phyloP scores from a whole-genome alignment of 805 yeast species.

The Ascoidea rubescens region DNA sequence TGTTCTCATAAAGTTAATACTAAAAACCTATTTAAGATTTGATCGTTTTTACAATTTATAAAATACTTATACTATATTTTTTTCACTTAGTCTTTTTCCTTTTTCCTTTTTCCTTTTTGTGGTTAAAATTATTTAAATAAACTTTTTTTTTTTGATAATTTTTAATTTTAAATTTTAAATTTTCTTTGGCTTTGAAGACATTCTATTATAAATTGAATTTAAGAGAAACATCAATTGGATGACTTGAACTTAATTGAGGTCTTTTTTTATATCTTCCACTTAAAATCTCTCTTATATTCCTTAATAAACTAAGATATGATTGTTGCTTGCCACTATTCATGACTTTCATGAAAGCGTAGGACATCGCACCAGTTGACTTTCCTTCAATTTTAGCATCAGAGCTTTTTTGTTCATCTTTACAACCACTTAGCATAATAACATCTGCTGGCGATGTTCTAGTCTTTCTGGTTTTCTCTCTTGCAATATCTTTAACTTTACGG shows the following conservation, averaged over 20 bases:
- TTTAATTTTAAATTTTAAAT: too few species aligned
- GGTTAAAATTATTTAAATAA: too few species aligned
- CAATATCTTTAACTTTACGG: constrained; percentile 15
- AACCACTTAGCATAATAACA: constrained; percentile 63
- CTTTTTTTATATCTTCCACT: constrained; percentile 58
- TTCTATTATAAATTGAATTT: constrained; percentile 34
- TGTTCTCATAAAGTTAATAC: too few species aligned
- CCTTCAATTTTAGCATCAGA: constrained; percentile 74
- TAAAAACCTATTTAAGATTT: too few species aligned
- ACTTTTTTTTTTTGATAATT: too few species aligned
- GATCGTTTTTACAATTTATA: too few species aligned
- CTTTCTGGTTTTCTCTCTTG: constrained; percentile 26
- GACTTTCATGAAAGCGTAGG: constrained; percentile 61
- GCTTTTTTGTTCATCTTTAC: constrained; percentile 72
- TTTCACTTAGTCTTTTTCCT: too few species aligned
- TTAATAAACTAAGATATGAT: constrained; percentile 53
- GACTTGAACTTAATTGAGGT: constrained; percentile 71
- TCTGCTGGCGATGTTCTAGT: constrained; percentile 65
- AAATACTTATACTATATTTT: too few species aligned
- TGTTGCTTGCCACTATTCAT: constrained; percentile 48
- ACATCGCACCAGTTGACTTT: constrained; percentile 70
- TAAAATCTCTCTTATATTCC: constrained; percentile 54
- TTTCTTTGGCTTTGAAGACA: too few species aligned
- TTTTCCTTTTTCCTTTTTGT: too few species aligned
- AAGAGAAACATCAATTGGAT: constrained; percentile 54